These are phyloP conservation scores for Tieghemiomyces parasiticus DNA, from an alignment of 192 early-diverging fungal genomes.

Conservation along the genomic window DNA sequence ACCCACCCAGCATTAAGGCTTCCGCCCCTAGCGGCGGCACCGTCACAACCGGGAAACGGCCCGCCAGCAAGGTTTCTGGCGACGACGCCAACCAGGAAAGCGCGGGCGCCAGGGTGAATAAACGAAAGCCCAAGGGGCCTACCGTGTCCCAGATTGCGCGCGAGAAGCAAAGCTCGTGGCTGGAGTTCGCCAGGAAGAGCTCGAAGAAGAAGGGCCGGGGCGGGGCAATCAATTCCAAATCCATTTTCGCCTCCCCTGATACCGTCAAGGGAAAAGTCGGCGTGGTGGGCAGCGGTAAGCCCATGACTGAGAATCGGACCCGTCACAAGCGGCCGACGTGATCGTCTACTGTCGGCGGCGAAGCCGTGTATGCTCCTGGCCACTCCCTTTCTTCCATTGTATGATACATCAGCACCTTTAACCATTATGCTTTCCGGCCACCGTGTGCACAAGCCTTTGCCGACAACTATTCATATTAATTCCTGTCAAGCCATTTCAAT, in stretches of 20 bases:
- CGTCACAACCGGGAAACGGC: too few species aligned
- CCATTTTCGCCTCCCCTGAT: slow-evolving; percentile 29
- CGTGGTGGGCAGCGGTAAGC: slow-evolving; percentile 22
- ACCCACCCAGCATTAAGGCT: too few species aligned
- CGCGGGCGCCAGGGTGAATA: too few species aligned
- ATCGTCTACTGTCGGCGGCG: too few species aligned
- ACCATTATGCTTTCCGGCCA: background rate
- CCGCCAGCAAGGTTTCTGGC: background rate
- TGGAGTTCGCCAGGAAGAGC: slow-evolving; percentile 21
- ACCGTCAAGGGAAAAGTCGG: slow-evolving; percentile 24
- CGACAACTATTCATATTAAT: background rate
- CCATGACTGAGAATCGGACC: slow-evolving; percentile 22
- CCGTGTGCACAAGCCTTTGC: background rate
- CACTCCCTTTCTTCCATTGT: background rate
- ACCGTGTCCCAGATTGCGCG: background rate
- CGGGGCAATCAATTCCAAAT: slow-evolving; percentile 26
- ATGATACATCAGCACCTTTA: background rate
- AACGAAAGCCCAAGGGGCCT: background rate
- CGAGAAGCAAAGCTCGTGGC: slow-evolving; percentile 25
- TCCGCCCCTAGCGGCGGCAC: too few species aligned
- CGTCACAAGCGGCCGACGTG: background rate
- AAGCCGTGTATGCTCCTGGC: background rate
- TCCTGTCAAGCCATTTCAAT: too few species aligned
- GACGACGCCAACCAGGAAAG: background rate
- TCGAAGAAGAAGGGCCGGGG: slow-evolving; percentile 22